Evolutionary conservation across 148 eudicot genomes (phyloP), one percentile per base, ranked within the genome.

Genomic region (Mesembryanthemum crystallinum): DNA sequence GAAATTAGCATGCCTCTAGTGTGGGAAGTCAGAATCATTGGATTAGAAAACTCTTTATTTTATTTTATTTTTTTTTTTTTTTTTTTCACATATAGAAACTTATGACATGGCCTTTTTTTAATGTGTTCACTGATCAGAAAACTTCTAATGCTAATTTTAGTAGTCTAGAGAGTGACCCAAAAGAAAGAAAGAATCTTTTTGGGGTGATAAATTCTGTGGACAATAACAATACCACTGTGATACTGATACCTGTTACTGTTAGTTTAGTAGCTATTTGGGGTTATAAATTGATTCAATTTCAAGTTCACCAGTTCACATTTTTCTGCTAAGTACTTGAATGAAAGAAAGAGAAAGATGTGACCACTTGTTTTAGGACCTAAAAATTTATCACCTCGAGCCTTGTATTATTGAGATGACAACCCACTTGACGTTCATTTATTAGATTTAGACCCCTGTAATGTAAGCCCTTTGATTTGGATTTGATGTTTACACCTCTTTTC

Each of bases 401-500:
- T 63, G 75, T 49, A 64, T 76, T 55, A 63, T 60, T 76, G 76
- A 80, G 51, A 76, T 29, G 76, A 80, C 76, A 80, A 63, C 73
- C 71, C 42, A 71, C 60, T 57, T 76, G 64, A 6, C 17, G 68
- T 37, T 66, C 54, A 80, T 76, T 80, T 76, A 80, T 58, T 75
- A 74, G 33, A 54, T 9, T 65, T 13, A 2, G 14, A 45, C 49
- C 47, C 64, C 33, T 39, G 58, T 12, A 35, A 35, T 35, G 39
- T 2, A 35, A 35, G 27, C 20, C 4, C 29, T n/a, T 5, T 47
- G 45, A 62, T 49, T 70, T 80, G 33, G 73, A 47, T 42, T 55
- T 78, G 80, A 80, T 80, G 78, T 75, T 65, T 63, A 80, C 74
- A 52, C 70, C 25, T 21, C 66, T 5, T 57, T 57, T 57, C 27